Conservation (phyloP, 441 rosid genomes). For the Populus tomentosa region DNA sequence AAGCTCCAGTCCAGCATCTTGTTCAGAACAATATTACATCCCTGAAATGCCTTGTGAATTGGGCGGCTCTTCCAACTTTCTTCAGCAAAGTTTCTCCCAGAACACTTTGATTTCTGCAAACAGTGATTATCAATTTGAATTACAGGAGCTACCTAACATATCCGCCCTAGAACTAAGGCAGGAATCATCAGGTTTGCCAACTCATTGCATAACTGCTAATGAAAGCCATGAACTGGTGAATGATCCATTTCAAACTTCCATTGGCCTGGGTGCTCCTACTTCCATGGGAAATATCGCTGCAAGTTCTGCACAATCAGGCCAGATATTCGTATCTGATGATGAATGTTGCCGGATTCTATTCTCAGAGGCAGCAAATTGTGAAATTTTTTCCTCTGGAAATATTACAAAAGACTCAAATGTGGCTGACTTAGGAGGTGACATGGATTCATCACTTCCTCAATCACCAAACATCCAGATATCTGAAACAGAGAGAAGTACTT, state of each 20-base stretch:
- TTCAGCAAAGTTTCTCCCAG: conserved; percentile 34
- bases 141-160: conserved; percentile 42
- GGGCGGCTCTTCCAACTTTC: conserved; percentile 44
- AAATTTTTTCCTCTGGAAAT: conserved; percentile 38
- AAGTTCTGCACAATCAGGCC: conserved; percentile 41
- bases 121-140: conserved; percentile 45
- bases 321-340: conserved; percentile 68
- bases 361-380: conserved; percentile 45
- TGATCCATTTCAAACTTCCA: conserved; percentile 43
- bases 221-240: conserved; percentile 41
- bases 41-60: conserved; percentile 60
- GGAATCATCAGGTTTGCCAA: conserved; percentile 45
- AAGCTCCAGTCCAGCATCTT: conserved; percentile 51
- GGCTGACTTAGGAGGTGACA: conserved; percentile 33
- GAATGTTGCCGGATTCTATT: conserved; percentile 84
- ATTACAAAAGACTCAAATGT: conserved; percentile 35
- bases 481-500: conserved; percentile 34
- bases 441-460: conserved; percentile 33
- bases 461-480: conserved; percentile 38
- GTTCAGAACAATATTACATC: conserved; percentile 54
- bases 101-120: conserved; percentile 33
- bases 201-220: conserved; percentile 35
- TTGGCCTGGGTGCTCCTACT: conserved; percentile 40
- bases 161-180: conserved; percentile 45
- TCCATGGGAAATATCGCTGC: conserved; percentile 33